phyloP scores from a whole-genome alignment of 2,329 filamentous ascomycete species.

The Phialemonium atrogriseum region DNA sequence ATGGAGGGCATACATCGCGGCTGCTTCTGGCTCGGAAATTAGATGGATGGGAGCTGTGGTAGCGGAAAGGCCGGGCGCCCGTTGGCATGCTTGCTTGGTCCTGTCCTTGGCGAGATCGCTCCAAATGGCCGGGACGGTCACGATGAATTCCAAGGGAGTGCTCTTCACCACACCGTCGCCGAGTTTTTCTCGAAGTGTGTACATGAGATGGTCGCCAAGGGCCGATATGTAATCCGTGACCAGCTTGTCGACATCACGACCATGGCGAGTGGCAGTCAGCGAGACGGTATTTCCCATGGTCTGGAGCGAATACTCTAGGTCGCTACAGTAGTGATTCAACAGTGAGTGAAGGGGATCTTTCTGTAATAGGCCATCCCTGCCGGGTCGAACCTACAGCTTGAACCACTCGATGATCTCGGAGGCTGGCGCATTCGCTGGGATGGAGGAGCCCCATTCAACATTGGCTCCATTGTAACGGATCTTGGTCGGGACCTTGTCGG shows the following conservation, averaged over 20 bases:
- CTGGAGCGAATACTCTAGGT: slow-evolving; percentile 27
- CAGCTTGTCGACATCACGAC: slow-evolving; percentile 27
- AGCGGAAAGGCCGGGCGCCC: slow-evolving; percentile 22
- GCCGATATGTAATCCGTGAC: slow-evolving; percentile 41
- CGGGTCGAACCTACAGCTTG: slow-evolving; percentile 34
- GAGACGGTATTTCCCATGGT: slow-evolving; percentile 20
- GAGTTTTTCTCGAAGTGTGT: slow-evolving; percentile 32
- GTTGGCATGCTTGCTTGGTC: slow-evolving; percentile 35
- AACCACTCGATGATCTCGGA: slow-evolving; percentile 36
- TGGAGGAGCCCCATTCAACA: slow-evolving; percentile 42
- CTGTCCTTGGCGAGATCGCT: slow-evolving; percentile 43
- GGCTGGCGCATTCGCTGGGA: slow-evolving; percentile 30
- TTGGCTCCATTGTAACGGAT: slow-evolving; percentile 31
- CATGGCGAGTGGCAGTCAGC: slow-evolving; percentile 17
- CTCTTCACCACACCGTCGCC: slow-evolving; percentile 30
- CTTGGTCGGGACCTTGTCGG: slow-evolving; percentile 41
- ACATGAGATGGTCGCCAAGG: slow-evolving; percentile 38
- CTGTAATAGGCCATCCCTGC: not conserved
- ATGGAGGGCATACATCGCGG: slow-evolving; percentile 39
- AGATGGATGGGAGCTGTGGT: slow-evolving; percentile 29
- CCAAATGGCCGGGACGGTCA: slow-evolving; percentile 54
- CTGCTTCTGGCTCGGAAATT: slow-evolving; percentile 45
- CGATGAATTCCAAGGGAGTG: slow-evolving; percentile 42
- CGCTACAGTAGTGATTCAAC: slow-evolving; percentile 14
- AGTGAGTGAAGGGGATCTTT: not conserved